Conservation (phyloP, 352 stramenopile genomes). For the Thalassiosira mediterranea region DNA sequence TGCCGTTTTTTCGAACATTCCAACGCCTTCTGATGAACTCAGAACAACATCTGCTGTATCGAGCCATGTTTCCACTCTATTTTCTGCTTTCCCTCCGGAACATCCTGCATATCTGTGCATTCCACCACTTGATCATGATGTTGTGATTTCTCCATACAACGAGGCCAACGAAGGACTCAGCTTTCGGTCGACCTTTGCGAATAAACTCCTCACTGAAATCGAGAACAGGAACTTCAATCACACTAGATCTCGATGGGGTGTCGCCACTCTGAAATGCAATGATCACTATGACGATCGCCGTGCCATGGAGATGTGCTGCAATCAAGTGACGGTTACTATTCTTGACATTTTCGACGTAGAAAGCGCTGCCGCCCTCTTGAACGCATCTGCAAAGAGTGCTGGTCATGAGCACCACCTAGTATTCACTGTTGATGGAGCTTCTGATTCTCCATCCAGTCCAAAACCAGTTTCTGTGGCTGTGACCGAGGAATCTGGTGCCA, state of each 20-base stretch:
- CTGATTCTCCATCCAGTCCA: background rate
- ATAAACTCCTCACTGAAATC: slow-evolving; percentile 37
- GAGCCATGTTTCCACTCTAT: slow-evolving; percentile 35
- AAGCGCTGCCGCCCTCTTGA: slow-evolving; percentile 8
- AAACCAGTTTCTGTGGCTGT: background rate
- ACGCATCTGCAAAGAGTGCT: slow-evolving; percentile 4
- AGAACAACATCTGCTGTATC: slow-evolving; percentile 41
- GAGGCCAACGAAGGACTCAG: slow-evolving; percentile 39
- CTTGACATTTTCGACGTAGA: slow-evolving; percentile 23
- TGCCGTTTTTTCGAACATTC: slow-evolving; percentile 36
- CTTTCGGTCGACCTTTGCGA: slow-evolving; percentile 47
- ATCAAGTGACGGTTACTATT: slow-evolving; percentile 39
- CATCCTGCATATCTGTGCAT: slow-evolving; percentile 42
- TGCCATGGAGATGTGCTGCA: slow-evolving; percentile 27
- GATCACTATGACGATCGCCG: background rate
- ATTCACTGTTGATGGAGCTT: background rate
- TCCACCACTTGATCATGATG: slow-evolving; percentile 28
- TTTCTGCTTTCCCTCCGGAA: slow-evolving; percentile 39
- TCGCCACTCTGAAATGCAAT: slow-evolving; percentile 43
- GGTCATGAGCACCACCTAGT: slow-evolving; percentile 1
- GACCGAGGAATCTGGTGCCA: background rate
- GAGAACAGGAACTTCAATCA: slow-evolving; percentile 18
- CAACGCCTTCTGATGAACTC: slow-evolving; percentile 34
- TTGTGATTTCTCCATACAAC: slow-evolving; percentile 48
- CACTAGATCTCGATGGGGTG: slow-evolving; percentile 29